phyloP scores from a whole-genome alignment of 176 grass and related monocot genomes.

The Bothriochloa decipiens region DNA sequence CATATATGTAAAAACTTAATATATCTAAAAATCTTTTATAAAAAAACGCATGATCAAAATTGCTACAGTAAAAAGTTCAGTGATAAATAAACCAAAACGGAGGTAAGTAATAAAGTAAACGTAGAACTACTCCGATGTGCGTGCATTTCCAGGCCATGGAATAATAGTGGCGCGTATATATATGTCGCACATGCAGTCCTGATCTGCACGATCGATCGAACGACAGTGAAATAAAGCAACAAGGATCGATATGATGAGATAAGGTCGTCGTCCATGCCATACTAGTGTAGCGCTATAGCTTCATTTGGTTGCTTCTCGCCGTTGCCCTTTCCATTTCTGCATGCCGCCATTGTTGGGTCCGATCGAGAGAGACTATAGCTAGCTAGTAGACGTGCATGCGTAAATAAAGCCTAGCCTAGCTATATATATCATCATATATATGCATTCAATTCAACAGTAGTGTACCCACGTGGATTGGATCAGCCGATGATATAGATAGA shows the following conservation, averaged over 20 bases:
- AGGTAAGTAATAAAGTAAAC: too few species aligned
- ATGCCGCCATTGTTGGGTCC: constrained; percentile 28
- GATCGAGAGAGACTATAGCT: neutral
- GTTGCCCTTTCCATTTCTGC: constrained; percentile 35
- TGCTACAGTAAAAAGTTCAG: too few species aligned
- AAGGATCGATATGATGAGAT: neutral
- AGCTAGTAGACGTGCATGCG: neutral
- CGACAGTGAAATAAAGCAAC: neutral
- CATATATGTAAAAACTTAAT: too few species aligned
- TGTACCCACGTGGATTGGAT: neutral
- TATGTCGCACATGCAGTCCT: too few species aligned
- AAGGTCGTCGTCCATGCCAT: neutral
- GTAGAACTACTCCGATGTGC: too few species aligned
- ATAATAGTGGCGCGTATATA: too few species aligned
- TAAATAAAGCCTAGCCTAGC: too few species aligned
- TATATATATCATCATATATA: neutral
- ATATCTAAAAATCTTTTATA: too few species aligned
- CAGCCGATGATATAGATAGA: neutral
- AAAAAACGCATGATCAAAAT: too few species aligned
- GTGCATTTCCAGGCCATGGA: too few species aligned
- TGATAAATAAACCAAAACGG: too few species aligned
- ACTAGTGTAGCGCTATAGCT: neutral
- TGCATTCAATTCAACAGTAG: neutral
- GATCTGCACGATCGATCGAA: too few species aligned
- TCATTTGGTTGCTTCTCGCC: constrained; percentile 18